These are phyloP conservation scores for Tetrahymena thermophila DNA, from an alignment of 73 alveolate genomes.

Conservation along the genomic window DNA sequence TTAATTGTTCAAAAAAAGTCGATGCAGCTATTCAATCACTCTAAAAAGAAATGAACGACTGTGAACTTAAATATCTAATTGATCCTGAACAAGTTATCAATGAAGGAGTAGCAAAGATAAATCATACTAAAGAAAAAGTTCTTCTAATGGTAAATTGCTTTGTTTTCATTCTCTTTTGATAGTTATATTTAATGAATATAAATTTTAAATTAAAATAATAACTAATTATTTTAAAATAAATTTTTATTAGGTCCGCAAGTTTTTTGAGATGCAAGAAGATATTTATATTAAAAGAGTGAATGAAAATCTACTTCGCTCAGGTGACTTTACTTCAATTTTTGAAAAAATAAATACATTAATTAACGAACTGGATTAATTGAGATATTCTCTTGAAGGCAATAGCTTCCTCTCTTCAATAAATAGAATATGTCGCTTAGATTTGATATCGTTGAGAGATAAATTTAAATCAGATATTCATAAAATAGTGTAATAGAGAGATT, in stretches of 20 bases:
- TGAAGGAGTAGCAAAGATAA: slow-evolving; percentile 12
- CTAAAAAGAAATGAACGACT: slow-evolving; percentile 9
- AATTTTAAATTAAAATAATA: background rate
- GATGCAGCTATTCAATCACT: slow-evolving; percentile 14
- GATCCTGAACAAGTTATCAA: slow-evolving; percentile 37
- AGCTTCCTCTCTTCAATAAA: slow-evolving; percentile 4
- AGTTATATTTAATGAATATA: too few species aligned
- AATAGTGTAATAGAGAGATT: slow-evolving; percentile 6
- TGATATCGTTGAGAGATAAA: slow-evolving; percentile 10
- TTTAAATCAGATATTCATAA: slow-evolving; percentile 37
- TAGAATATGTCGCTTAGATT: slow-evolving; percentile 38
- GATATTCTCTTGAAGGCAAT: slow-evolving; percentile 4
- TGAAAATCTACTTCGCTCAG: slow-evolving; percentile 15
- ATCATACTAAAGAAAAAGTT: slow-evolving; percentile 16
- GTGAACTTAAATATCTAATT: slow-evolving; percentile 5
- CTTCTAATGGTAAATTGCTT: background rate
- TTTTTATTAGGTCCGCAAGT: background rate
- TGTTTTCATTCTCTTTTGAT: background rate
- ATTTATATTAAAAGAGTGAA: slow-evolving; percentile 8
- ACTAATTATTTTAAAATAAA: background rate
- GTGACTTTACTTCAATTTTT: background rate
- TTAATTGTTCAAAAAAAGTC: slow-evolving; percentile 26
- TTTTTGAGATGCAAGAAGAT: slow-evolving; percentile 20
- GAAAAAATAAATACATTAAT: slow-evolving; percentile 5
- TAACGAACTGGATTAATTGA: slow-evolving; percentile 7